Evolutionary conservation across 106 monocot genomes (phyloP), one percentile per base, ranked within the genome.

Genomic region (Xerophyta viscosa): DNA sequence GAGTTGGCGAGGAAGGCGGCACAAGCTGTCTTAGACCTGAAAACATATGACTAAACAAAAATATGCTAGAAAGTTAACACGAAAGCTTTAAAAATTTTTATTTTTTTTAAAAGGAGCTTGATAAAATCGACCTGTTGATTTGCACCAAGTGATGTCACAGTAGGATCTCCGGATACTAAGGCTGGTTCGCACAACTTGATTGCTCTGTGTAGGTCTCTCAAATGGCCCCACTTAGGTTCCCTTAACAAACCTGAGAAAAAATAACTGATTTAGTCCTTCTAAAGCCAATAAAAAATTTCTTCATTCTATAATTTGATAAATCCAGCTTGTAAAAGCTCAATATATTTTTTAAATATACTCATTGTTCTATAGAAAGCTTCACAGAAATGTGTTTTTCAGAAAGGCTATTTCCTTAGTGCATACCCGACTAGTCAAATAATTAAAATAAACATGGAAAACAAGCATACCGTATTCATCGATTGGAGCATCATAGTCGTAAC

Each of bases 401-500:
- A n/a, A n/a, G n/a, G n/a, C n/a, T n/a, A n/a, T n/a, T n/a, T n/a
- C n/a, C n/a, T n/a, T n/a, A n/a, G n/a, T n/a, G n/a, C n/a, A n/a
- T n/a, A n/a, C n/a, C n/a, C n/a, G n/a, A n/a, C n/a, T n/a, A n/a
- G n/a, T n/a, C n/a, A n/a, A n/a, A n/a, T n/a, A n/a, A n/a, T n/a
- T n/a, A n/a, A n/a, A n/a, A n/a, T n/a, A n/a, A n/a, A n/a, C n/a
- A n/a, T n/a, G n/a, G n/a, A n/a, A n/a, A n/a, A n/a, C n/a, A n/a
- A n/a, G 15, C 53, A 41, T 51, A 74, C 74, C 74, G 17, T 68
- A 74, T 57, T 74, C 74, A 47, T 74, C 74, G 50, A 74, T 67
- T 17, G 74, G 74, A 58, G 74, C 74, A 52, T 74, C 74, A 39
- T 74, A 74, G 27, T 74, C 74, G 46, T 74, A 74, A 54, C 55